A percentile compares a stretch with the other conserved stretches of the same genome.
These are phyloP conservation scores for Schrenkiella parvula DNA, from an alignment of 345 rosid species.

Conservation along the genomic window DNA sequence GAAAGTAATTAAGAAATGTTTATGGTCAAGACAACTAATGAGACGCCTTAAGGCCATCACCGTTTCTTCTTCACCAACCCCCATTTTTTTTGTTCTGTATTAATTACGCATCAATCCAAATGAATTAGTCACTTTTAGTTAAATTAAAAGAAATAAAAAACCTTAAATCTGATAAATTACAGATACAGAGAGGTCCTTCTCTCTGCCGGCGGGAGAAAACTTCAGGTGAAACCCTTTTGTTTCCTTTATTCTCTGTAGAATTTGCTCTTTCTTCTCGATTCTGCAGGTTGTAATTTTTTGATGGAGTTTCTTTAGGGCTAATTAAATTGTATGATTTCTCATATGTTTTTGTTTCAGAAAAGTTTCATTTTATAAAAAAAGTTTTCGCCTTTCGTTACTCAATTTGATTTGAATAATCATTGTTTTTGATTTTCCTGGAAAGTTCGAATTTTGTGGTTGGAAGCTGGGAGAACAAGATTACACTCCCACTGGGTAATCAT, in stretches of 20 bases:
- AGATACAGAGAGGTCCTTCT: not conserved
- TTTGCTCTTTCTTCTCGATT: not conserved
- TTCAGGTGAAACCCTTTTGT: constrained; percentile 13
- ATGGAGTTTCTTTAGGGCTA: not conserved
- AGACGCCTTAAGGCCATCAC: not conserved
- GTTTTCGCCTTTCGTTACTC: not conserved
- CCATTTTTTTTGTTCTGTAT: not conserved
- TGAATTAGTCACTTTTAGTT: not conserved
- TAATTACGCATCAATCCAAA: not conserved
- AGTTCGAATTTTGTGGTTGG: not conserved
- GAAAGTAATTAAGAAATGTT: not conserved
- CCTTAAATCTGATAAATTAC: not conserved
- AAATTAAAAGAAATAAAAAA: not conserved
- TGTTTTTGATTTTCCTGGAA: not conserved
- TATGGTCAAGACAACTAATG: not conserved
- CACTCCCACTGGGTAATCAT: not conserved
- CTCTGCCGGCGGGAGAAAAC: constrained; percentile 8
- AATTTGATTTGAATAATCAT: not conserved
- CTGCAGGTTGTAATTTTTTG: not conserved
- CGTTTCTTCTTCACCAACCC: constrained; percentile 21
- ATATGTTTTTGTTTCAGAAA: not conserved
- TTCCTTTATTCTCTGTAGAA: not conserved
- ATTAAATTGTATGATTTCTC: not conserved
- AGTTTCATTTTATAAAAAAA: not conserved
- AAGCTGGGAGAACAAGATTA: not conserved